Evolutionary conservation across 345 rosid genomes (phyloP), one percentile per base, ranked within the genome.

Genomic region (Melaleuca alternifolia): DNA sequence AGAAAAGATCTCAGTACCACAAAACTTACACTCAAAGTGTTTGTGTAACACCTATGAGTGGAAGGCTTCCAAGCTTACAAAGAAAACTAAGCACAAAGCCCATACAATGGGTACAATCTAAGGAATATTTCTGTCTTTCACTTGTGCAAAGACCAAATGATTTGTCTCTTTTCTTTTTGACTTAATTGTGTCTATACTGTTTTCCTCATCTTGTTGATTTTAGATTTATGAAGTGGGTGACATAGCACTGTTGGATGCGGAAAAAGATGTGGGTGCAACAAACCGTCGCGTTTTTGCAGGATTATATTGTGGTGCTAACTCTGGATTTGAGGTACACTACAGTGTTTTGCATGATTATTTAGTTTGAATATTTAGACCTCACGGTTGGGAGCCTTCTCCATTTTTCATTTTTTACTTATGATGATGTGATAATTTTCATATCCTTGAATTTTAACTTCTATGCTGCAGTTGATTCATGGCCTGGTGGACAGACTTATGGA

Each of bases 171-270:
- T 71, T 71, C 79, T 71, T 71, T 71, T 41, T 37, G 26, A 16
- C 77, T 65, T 18, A 8, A 0, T 65, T 65, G 26, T 50, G 13
- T 52, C 15, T 75, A 85, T 62, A 53, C 61, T 20, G 21, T 33
- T 85, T 85, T 44, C 21, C 76, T 37, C 54, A 62, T 51, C 50
- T 62, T 37, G 75, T n/a, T 59, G 10, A 37, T 84, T 85, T 51
- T 89, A 96, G 99, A 94, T 97, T 86, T 96, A 89, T 90, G 99
- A 96, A 91, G 94, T 97, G 86, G 95, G 99, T 88, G 98, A 94
- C 87, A 85, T 96, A 85, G 91, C 87, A 12, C 87, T 88, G 84
- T 85, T 94, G 94, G 96, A 96, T 90, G 95, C 89, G 84, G 90
- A 86, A 37, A 94, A 89, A 91, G 99, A 96, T 86, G 98, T 96